Conservation (phyloP, 108 stramenopile genomes). For the Discostella stelligeroides region DNA sequence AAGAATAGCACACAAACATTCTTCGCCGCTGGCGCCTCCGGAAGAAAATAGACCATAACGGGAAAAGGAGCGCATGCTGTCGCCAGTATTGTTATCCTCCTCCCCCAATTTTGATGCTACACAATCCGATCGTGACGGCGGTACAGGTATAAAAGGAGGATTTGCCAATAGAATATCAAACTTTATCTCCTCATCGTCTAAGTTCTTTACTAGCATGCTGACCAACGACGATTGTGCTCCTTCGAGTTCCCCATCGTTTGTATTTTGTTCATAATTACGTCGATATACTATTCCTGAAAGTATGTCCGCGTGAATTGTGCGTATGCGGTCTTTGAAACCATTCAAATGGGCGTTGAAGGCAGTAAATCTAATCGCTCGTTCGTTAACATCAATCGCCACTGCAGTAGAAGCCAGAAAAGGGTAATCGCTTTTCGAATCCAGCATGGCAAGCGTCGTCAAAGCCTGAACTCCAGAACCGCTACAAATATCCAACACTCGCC, state of each 20-base stretch:
- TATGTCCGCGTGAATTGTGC: conserved; percentile 42
- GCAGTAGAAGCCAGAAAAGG: conserved; percentile 11
- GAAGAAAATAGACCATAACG: conserved; percentile 74
- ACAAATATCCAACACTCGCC: conserved; percentile 63
- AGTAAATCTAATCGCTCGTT: conserved; percentile 66
- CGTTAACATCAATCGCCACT: conserved; percentile 71
- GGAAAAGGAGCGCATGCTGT: too few relatives aligned
- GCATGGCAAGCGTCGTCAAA: conserved; percentile 45
- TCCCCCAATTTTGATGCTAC: conserved; percentile 25
- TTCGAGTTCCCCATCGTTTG: neutral
- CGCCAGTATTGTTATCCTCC: conserved; percentile 15
- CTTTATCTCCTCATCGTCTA: conserved; percentile 12
- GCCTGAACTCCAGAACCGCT: conserved; percentile 82
- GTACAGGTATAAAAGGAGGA: conserved; percentile 91
- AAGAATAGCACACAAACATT: conserved; percentile 58
- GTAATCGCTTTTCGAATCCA: conserved; percentile 23
- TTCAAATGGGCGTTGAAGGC: conserved; percentile 71
- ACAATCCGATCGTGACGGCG: conserved; percentile 45
- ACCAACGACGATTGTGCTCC: neutral
- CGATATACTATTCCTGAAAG: conserved; percentile 15
- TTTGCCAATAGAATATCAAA: conserved; percentile 77
- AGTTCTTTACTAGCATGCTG: neutral
- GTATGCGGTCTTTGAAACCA: conserved; percentile 35
- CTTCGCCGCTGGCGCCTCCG: conserved; percentile 75
- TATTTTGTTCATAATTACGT: too few relatives aligned